A percentile compares a stretch with the other conserved stretches of the same genome.
These are phyloP conservation scores for Mytilinidion resinicola DNA, from an alignment of 495 filamentous ascomycete genomes.

Conservation along the genomic window DNA sequence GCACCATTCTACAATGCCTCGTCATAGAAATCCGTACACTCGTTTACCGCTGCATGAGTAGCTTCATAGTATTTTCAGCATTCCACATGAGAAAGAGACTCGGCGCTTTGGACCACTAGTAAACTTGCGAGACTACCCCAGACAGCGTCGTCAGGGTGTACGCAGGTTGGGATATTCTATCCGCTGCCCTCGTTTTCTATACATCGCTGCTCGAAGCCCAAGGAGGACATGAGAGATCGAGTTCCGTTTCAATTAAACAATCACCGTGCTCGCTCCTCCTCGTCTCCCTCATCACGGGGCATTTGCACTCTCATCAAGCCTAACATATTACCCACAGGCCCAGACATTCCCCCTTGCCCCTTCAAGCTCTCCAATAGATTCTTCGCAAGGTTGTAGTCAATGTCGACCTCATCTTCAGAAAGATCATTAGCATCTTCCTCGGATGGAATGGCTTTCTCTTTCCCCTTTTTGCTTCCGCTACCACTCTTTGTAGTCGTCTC, in stretches of 20 bases:
- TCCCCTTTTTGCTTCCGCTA: conserved; percentile 25
- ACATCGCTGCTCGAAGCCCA: too few relatives aligned
- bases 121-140: too few relatives aligned
- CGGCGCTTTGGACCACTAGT: too few relatives aligned
- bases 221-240: too few relatives aligned
- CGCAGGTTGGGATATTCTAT: too few relatives aligned
- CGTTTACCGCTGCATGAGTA: too few relatives aligned
- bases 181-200: too few relatives aligned
- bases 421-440: conserved; percentile 28
- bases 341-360: conserved; percentile 73
- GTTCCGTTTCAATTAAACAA: not conserved
- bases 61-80: too few relatives aligned
- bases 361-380: conserved; percentile 92
- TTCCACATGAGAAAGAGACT: too few relatives aligned
- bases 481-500: conserved; percentile 4
- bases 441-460: conserved; percentile 16
- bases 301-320: conserved; percentile 75
- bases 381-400: conserved; percentile 81
- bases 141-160: too few relatives aligned
- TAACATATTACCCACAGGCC: conserved; percentile 79
- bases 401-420: conserved; percentile 43
- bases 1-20: too few relatives aligned
- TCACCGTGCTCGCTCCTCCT: not conserved
- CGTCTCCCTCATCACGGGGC: conserved; percentile 66
- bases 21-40: too few relatives aligned